A percentile compares a stretch with the other conserved stretches of the same genome.
These are phyloP conservation scores for Botrytis hyacinthi DNA, from an alignment of 2,329 filamentous ascomycete genomes.

Conservation along the genomic window DNA sequence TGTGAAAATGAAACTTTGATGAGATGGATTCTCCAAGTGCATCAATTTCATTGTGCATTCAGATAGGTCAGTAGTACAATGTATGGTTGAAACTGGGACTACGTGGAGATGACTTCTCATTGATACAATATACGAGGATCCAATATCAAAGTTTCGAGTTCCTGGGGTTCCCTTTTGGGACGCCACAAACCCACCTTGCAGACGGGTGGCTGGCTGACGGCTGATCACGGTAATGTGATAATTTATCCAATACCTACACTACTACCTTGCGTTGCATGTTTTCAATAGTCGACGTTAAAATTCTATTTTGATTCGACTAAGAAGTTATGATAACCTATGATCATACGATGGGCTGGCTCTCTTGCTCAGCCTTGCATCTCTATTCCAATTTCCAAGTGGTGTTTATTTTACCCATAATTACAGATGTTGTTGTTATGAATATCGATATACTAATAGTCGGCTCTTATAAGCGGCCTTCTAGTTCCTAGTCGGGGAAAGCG, in stretches of 20 bases:
- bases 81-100: background rate
- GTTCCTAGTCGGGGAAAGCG: too few relatives aligned
- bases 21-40: too few relatives aligned
- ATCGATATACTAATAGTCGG: too few relatives aligned
- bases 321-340: background rate
- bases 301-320: background rate
- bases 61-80: background rate
- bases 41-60: background rate
- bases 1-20: background rate
- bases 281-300: background rate
- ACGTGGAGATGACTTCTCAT: background rate
- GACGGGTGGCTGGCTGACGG: background rate
- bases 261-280: constrained; percentile 6
- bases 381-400: background rate
- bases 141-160: background rate
- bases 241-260: background rate
- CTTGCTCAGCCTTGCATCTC: background rate
- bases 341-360: background rate
- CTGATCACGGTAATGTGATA: background rate
- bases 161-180: background rate
- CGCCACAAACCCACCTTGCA: background rate
- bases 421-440: background rate
- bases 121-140: background rate
- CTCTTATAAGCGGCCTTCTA: too few relatives aligned
- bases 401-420: background rate